A percentile compares a stretch with the other conserved stretches of the same genome.
phyloP scores from a whole-genome alignment of 805 yeast genomes.

The Saturnispora hagleri region DNA sequence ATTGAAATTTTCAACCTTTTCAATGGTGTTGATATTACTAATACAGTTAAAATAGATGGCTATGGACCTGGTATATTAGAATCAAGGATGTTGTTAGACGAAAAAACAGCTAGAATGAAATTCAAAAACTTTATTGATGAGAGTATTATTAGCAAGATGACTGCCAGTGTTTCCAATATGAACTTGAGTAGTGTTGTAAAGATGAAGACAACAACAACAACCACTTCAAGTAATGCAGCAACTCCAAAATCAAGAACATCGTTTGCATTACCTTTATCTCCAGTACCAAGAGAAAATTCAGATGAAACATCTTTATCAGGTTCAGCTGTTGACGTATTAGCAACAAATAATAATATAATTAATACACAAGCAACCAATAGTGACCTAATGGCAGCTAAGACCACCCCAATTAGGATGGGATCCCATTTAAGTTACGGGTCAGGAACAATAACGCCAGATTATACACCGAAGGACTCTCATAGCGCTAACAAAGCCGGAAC shows the following conservation, averaged over 20 bases:
- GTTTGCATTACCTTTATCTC: neutral
- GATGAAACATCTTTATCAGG: neutral
- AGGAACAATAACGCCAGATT: neutral
- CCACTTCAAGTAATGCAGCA: constrained; percentile 11
- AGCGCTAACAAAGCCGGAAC: neutral
- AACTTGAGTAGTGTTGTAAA: constrained; percentile 21
- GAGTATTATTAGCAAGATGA: constrained; percentile 28
- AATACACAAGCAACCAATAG: neutral
- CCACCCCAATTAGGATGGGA: constrained; percentile 1
- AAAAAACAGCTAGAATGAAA: constrained; percentile 36
- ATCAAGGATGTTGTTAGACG: constrained; percentile 43
- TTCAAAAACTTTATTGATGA: constrained; percentile 34
- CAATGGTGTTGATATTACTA: constrained; percentile 42
- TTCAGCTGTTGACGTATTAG: constrained; percentile 7
- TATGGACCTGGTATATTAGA: constrained; percentile 56
- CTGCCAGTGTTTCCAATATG: constrained; percentile 31
- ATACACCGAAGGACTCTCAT: neutral
- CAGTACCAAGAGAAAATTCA: neutral
- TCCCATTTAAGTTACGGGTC: neutral
- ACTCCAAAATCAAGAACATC: constrained; percentile 1
- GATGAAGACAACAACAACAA: constrained; percentile 13
- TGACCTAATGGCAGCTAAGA: neutral
- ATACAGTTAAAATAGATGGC: constrained; percentile 45
- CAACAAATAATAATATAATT: constrained; percentile 2
- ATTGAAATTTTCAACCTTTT: constrained; percentile 47